Evolutionary conservation across 2,329 filamentous ascomycete genomes (phyloP), one percentile per base, ranked within the genome.

Genomic region (Xylaria sp.): DNA sequence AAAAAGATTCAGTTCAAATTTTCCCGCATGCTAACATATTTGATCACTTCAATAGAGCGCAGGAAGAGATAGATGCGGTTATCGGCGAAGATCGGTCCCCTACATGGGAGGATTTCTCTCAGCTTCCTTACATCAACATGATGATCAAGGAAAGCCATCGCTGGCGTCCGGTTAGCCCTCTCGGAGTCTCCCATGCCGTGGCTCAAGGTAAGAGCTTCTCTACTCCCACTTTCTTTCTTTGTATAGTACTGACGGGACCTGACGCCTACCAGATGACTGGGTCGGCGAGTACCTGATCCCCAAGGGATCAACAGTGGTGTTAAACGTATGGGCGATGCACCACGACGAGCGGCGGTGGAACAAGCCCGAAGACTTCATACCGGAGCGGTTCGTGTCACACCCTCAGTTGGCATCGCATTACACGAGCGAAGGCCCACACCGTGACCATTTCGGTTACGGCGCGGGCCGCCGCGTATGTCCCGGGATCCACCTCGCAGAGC

Each of bases 401-500:
- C 74, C 77, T 0, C 64, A 73, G 45, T 72, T 78, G 0, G 75
- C 79, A 4, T 74, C 78, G n/a, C 73, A 76, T 19, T 73, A 76
- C 49, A 72, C 76, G 2, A 66, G 67, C 2, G 67, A 66, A 43
- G 67, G 66, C n/a, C 52, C 60, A 7, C 57, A 64, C 8, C 74
- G 77, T 7, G 77, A 80, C 61, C 81, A 83, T 66, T 84, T 80
- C 63, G 74, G 74, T 2, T 84, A 82, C 68, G 81, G 81, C 5
- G 76, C 75, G 15, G 82, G 82, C 0, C 75, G 82, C 1, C 77
- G 82, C 5, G 78, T 83, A 25, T 83, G 82, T 63, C 78, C 77
- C 0, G 82, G 82, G 0, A 80, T 82, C 12, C 80, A 84, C 61
- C 74, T 85, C 4, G 80, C 81, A 2, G 82, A 84, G 69, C 76